These are phyloP conservation scores for Lunularia cruciata DNA, from an alignment of 225 moss, liverwort and hornwort species.

Conservation along the genomic window DNA sequence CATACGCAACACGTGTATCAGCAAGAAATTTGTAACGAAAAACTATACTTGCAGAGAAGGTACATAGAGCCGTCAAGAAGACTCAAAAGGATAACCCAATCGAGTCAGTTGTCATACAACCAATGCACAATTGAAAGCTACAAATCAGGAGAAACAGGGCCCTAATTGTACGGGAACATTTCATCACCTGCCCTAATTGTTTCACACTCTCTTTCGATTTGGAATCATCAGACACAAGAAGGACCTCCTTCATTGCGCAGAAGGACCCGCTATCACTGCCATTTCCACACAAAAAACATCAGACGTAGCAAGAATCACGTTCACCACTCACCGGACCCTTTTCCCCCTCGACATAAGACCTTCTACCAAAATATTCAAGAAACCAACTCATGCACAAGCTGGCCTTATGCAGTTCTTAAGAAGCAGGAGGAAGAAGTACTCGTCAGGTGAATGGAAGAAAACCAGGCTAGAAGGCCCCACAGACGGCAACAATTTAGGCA, in stretches of 20 bases:
- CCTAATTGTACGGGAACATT: neutral
- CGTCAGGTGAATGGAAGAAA: neutral
- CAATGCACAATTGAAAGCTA: neutral
- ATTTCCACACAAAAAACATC: neutral
- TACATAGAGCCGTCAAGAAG: neutral
- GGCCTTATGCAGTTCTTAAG: neutral
- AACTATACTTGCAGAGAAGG: too few species aligned
- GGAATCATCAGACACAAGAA: constrained; percentile 91
- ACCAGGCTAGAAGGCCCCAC: neutral
- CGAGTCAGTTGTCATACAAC: neutral
- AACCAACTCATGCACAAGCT: neutral
- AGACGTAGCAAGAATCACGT: too few species aligned
- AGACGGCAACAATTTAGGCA: neutral
- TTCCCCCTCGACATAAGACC: too few species aligned
- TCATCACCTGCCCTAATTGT: constrained; percentile 87
- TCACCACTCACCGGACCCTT: too few species aligned
- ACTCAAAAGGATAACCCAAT: neutral
- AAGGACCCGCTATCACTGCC: constrained; percentile 92
- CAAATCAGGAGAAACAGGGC: neutral
- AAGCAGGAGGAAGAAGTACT: neutral
- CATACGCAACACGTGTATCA: too few species aligned
- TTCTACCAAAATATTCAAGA: too few species aligned
- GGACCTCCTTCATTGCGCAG: constrained; percentile 99
- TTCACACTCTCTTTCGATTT: constrained; percentile 99
- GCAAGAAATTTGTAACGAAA: too few species aligned